Percentiles rank a stretch among this genome's conserved stretches.
These are phyloP conservation scores for Neurospora sp. DNA, from an alignment of 2,329 filamentous ascomycete species.

Conservation along the genomic window DNA sequence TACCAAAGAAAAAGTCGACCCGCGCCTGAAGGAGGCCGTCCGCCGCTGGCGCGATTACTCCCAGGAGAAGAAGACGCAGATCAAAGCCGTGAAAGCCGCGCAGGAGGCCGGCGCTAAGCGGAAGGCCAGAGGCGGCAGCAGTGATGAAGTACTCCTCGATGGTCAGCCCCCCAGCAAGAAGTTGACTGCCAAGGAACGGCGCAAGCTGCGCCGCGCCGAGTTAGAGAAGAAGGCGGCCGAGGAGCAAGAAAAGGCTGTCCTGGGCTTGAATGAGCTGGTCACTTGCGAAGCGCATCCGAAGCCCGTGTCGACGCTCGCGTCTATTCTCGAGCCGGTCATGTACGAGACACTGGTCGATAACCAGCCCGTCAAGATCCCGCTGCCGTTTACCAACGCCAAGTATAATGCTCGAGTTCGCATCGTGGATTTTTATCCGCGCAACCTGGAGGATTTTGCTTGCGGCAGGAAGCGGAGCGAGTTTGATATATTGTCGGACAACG, in stretches of 20 bases:
- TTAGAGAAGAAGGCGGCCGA: slow-evolving; percentile 17
- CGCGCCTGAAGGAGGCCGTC: slow-evolving; percentile 46
- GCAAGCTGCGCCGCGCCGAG: slow-evolving; percentile 20
- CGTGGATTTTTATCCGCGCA: slow-evolving; percentile 66
- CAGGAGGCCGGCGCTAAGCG: slow-evolving; percentile 28
- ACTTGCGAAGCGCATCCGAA: slow-evolving; percentile 9
- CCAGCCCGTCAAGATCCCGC: slow-evolving; percentile 23
- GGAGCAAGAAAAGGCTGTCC: slow-evolving; percentile 18
- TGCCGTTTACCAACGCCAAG: slow-evolving; percentile 67
- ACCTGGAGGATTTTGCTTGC: slow-evolving; percentile 60
- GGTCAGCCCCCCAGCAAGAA: slow-evolving; percentile 6
- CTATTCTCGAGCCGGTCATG: slow-evolving; percentile 29
- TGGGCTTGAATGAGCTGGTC: slow-evolving; percentile 13
- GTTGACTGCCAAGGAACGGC: slow-evolving; percentile 18
- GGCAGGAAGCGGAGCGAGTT: slow-evolving; percentile 35
- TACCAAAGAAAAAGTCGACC: slow-evolving; percentile 30
- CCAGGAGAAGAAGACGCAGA: slow-evolving; percentile 31
- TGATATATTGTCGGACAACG: slow-evolving; percentile 37
- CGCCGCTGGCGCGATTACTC: slow-evolving; percentile 57
- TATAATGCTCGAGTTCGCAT: slow-evolving; percentile 65
- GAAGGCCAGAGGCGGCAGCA: slow-evolving; percentile 17
- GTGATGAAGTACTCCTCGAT: slow-evolving; percentile 15
- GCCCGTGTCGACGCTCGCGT: slow-evolving; percentile 28
- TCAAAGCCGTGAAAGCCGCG: slow-evolving; percentile 29
- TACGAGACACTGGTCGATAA: slow-evolving; percentile 35